These are phyloP conservation scores for Sugiyamaella japonica DNA, from an alignment of 1,139 yeast species.

Conservation along the genomic window DNA sequence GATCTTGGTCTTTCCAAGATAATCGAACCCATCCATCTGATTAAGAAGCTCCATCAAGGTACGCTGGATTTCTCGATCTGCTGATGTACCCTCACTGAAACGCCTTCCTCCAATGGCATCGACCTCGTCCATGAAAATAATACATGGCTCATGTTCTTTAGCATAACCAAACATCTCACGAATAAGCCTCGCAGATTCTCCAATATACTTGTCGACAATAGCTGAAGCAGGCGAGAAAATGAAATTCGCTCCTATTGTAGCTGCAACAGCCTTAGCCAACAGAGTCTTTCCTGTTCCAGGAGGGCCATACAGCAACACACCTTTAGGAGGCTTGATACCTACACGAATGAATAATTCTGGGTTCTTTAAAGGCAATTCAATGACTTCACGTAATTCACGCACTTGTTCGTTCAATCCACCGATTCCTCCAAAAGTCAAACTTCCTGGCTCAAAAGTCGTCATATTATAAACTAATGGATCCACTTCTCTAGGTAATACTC, in stretches of 20 bases:
- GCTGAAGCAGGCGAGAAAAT: constrained; percentile 98
- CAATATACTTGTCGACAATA: constrained; percentile 97
- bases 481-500: constrained; percentile 95
- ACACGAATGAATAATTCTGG: constrained; percentile 95
- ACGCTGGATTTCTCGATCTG: constrained; percentile 98
- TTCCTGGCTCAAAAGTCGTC: constrained; percentile 98
- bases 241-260: constrained; percentile 97
- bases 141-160: constrained; percentile 97
- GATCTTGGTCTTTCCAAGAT: constrained; percentile 94
- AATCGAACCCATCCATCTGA: constrained; percentile 99
- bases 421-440: constrained; percentile 88
- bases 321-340: constrained; percentile 98
- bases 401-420: constrained; percentile 98
- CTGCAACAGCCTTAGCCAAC: constrained; percentile 97
- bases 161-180: constrained; percentile 99
- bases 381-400: constrained; percentile 94
- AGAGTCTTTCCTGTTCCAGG: constrained; percentile 98
- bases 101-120: constrained; percentile 99
- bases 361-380: constrained; percentile 93
- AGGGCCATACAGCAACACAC: constrained; percentile 96
- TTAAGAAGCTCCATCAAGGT: constrained; percentile 96
- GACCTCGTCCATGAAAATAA: constrained; percentile 98
- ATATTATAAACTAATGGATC: constrained; percentile 98
- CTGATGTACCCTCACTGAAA: constrained; percentile 97
- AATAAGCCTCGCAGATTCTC: constrained; percentile 94